A percentile compares a stretch with the other conserved stretches of the same genome.
Evolutionary conservation across 2,329 filamentous ascomycete species (phyloP).

Genomic region (Akanthomyces dipterigenus): DNA sequence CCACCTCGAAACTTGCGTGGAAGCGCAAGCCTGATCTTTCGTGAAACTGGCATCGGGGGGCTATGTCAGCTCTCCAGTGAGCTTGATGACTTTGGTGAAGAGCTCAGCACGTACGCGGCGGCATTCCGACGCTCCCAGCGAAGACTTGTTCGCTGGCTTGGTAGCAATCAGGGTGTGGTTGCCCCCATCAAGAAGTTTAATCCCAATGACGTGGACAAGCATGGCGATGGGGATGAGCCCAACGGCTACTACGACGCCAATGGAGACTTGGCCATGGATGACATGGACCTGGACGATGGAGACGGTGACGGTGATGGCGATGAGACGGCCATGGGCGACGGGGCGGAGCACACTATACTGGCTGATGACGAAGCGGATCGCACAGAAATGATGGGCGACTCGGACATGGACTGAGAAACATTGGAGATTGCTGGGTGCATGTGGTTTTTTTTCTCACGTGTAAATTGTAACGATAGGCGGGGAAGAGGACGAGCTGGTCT

Average conservation of each 20-base stretch:
- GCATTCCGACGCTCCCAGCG: conserved; percentile 57
- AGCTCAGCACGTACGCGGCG: conserved; percentile 59
- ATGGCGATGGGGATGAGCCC: conserved; percentile 17
- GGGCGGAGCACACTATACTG: conserved; percentile 27
- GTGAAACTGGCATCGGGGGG: conserved; percentile 55
- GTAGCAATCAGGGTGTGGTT: conserved; percentile 41
- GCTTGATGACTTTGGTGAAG: conserved; percentile 69
- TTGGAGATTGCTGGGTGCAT: background rate
- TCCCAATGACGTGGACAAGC: conserved; percentile 14
- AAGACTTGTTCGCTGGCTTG: conserved; percentile 64
- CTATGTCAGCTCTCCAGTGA: conserved; percentile 56
- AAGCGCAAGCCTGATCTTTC: conserved; percentile 29
- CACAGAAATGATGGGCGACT: conserved; percentile 32
- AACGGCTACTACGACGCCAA: conserved; percentile 28
- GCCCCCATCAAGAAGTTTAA: conserved; percentile 36
- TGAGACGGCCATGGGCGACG: conserved; percentile 22
- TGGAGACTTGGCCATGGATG: conserved; percentile 36
- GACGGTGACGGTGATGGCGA: conserved; percentile 28
- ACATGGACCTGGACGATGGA: conserved; percentile 37
- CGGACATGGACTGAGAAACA: conserved; percentile 25
- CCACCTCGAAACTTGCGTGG: conserved; percentile 25
- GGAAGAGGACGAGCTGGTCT: background rate
- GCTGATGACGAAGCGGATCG: conserved; percentile 39
- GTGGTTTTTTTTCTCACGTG: background rate
- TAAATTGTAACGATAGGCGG: conserved; percentile 10